Evolutionary conservation across 495 filamentous ascomycete genomes (phyloP), one percentile per base, ranked within the genome.

Genomic region (Astrothelium macrocarpum): DNA sequence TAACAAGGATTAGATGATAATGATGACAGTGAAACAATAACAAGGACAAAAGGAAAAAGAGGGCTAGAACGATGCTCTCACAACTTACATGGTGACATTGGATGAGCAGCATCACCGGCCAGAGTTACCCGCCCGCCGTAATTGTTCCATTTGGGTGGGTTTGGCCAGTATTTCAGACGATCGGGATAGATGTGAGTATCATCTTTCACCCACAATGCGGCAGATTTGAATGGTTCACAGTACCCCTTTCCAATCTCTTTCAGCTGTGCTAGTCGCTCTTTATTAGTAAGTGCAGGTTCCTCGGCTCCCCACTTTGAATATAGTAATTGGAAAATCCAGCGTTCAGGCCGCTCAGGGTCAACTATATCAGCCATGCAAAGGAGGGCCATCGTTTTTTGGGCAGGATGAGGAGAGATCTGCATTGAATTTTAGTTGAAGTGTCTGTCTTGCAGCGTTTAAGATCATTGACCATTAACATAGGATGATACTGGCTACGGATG

Each of bases 81-180:
- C 12, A 20, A 29, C 49, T 26, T 56, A 56, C 49, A 59, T 18
- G 63, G 63, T 26, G 60, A 18, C 56, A 65, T 61, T 5, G 25
- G 42, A 60, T 65, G 63, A 1, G 63, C 63, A 2, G 56, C 56
- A 20, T 61, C 63, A 14, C 63, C 63, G 23, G 56, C 56, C n/a
- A 65, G 29, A n/a, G 59, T 65, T 26, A 49, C 32, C 12, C 46
- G 42, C 16, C 63, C 56, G n/a, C 58, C 56, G 29, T 32, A 32
- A 20, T 61, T 61, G 14, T 65, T 14, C 63, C 56, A 61, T 29
- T 56, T 56, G 9, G 49, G 49, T 26, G 49, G 49, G 20, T 56
- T 56, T 16, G 49, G 49, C 49, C 49, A 56, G 5, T 56, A n/a
- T 11, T 56, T 26, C 2, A 56, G 20, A 16, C 49, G 49, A 29